Conservation (phyloP, 75 land plant species). For the Picea sitchensis region DNA sequence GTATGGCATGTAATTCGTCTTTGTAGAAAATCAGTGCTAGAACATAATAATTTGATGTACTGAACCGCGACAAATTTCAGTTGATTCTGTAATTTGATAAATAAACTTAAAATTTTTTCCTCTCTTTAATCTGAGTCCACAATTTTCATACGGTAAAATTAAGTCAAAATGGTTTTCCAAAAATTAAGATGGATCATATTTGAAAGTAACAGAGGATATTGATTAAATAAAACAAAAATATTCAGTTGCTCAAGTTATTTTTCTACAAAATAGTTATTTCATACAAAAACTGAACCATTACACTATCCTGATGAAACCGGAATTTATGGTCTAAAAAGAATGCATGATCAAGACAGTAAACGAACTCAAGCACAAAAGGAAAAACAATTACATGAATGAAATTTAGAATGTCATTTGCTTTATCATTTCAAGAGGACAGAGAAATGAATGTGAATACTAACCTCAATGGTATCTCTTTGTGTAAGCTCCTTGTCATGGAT, state of each 20-base stretch:
- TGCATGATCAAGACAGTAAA: background rate
- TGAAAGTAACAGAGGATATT: background rate
- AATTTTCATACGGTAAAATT: background rate
- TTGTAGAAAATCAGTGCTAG: background rate
- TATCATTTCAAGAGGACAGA: background rate
- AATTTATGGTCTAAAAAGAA: background rate
- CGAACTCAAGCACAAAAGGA: background rate
- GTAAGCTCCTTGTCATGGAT: slow-evolving; percentile 80
- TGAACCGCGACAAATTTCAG: background rate
- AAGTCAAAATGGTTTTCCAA: background rate
- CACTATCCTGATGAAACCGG: background rate
- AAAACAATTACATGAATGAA: background rate
- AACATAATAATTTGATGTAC: background rate
- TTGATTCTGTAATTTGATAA: background rate
- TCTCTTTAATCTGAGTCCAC: background rate
- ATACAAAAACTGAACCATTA: background rate
- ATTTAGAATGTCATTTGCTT: background rate
- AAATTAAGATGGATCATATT: background rate
- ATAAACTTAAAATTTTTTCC: background rate
- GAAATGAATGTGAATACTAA: slow-evolving; percentile 15
- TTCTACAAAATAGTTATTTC: background rate
- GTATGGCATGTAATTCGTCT: background rate
- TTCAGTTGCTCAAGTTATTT: background rate
- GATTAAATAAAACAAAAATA: background rate
- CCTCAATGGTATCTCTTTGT: slow-evolving; percentile 75